phyloP scores from a whole-genome alignment of 352 stramenopile species.

The Globisporangium canariense region DNA sequence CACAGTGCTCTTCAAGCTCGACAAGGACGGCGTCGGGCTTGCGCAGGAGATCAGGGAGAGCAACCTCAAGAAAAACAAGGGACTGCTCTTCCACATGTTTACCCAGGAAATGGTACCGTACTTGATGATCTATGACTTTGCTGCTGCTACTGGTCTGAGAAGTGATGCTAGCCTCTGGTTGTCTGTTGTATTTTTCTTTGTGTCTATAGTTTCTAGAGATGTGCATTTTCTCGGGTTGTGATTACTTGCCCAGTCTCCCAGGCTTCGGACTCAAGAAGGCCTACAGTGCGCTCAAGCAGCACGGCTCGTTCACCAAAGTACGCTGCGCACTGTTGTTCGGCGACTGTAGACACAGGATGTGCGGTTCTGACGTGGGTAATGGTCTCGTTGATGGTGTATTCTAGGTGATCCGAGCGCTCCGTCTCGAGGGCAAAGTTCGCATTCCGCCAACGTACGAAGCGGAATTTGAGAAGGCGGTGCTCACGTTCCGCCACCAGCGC shows the following conservation, averaged over 20 bases:
- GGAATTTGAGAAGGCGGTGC: constrained; percentile 50
- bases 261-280: constrained; percentile 85
- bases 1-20: constrained; percentile 95
- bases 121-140: background rate
- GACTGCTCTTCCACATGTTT: constrained; percentile 77
- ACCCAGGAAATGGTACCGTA: constrained; percentile 74
- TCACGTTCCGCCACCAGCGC: constrained; percentile 74
- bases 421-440: constrained; percentile 61
- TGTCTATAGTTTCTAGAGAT: constrained; percentile 81
- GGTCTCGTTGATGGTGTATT: no score
- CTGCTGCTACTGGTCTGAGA: background rate
- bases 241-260: constrained; percentile 82
- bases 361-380: no score
- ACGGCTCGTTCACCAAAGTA: constrained; percentile 67
- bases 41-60: constrained; percentile 80
- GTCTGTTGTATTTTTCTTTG: constrained; percentile 3
- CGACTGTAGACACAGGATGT: no score
- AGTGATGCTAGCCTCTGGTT: background rate
- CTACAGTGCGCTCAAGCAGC: constrained; percentile 69
- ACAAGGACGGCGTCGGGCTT: constrained; percentile 77
- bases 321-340: background rate
- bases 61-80: constrained; percentile 75
- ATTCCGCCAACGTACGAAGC: constrained; percentile 57
- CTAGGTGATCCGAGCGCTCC: constrained; percentile 46
- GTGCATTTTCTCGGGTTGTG: constrained; percentile 91